phyloP scores from a whole-genome alignment of 352 stramenopile species.

The Thraustotheca clavata region DNA sequence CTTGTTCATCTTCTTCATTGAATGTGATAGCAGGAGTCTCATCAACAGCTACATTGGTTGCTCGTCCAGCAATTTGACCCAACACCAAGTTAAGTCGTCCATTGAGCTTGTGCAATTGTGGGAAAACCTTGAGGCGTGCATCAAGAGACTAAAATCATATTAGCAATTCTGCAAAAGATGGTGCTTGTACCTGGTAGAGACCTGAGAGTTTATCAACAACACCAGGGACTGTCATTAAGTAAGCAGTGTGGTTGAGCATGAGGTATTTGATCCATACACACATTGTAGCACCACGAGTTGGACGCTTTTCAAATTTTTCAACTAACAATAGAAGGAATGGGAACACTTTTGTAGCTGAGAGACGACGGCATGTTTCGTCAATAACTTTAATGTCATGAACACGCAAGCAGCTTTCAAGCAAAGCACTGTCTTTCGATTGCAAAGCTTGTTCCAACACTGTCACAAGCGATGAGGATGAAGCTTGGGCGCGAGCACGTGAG shows the following conservation, averaged over 20 bases:
- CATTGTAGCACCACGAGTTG: conserved; percentile 62
- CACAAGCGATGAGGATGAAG: conserved; percentile 53
- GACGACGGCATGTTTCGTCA: conserved; percentile 59
- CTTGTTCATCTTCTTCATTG: conserved; percentile 27
- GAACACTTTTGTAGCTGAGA: conserved; percentile 65
- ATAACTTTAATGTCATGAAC: conserved; percentile 72
- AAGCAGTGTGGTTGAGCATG: conserved; percentile 76
- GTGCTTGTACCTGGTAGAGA: conserved; percentile 45
- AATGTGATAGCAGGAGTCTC: conserved; percentile 29
- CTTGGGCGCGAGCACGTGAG: conserved; percentile 32
- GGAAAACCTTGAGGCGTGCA: conserved; percentile 69
- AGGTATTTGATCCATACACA: conserved; percentile 78
- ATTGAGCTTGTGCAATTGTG: conserved; percentile 75
- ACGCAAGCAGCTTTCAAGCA: conserved; percentile 76
- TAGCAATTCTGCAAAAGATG: background rate
- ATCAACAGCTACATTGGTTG: conserved; percentile 25
- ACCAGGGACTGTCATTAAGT: conserved; percentile 75
- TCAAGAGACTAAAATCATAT: conserved; percentile 37
- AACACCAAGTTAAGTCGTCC: conserved; percentile 73
- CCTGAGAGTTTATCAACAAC: conserved; percentile 70
- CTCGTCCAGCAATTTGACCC: conserved; percentile 43
- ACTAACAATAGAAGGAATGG: conserved; percentile 71
- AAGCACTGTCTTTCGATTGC: conserved; percentile 80
- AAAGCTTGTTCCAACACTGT: conserved; percentile 76
- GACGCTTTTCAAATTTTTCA: conserved; percentile 73